phyloP scores from a whole-genome alignment of 1,284 basidiomycete species.

The Athelia sp. region DNA sequence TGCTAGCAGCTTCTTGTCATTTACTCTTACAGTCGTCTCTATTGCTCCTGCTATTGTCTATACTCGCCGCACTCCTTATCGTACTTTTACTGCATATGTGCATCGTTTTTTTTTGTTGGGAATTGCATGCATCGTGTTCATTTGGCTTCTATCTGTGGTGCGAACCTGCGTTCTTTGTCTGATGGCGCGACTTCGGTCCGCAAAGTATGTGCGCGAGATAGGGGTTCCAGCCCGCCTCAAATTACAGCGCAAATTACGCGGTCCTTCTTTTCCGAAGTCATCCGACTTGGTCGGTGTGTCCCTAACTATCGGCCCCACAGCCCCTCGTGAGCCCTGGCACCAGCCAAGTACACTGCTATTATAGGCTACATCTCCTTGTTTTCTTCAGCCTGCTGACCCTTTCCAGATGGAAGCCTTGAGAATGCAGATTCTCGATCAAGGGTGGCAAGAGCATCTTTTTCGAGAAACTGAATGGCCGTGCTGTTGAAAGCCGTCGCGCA shows the following conservation, averaged over 20 bases:
- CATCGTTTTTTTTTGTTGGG: constrained; percentile 5
- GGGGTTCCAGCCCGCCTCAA: no score
- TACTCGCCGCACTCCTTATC: constrained; percentile 2
- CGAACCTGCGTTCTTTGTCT: background rate
- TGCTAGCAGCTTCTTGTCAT: constrained; percentile 44
- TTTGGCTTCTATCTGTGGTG: background rate
- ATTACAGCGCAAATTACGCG: no score
- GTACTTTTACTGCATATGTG: constrained; percentile 1
- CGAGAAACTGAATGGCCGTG: constrained; percentile 50
- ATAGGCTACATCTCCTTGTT: no score
- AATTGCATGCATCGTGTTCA: background rate
- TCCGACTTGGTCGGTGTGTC: no score
- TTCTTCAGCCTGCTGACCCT: background rate
- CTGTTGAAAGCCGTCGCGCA: constrained; percentile 69
- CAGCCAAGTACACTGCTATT: no score
- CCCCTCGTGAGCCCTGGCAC: no score
- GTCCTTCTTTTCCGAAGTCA: no score
- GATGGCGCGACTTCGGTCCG: background rate
- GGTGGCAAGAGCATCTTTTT: background rate
- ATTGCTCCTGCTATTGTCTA: constrained; percentile 3
- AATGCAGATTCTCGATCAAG: constrained; percentile 12
- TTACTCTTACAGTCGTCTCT: constrained; percentile 12
- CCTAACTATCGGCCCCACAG: no score
- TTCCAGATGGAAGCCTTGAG: constrained; percentile 20
- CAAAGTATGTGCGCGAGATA: no score